Evolutionary conservation across 2,329 filamentous ascomycete species (phyloP), one percentile per base, ranked within the genome.

Genomic region (Claviceps purpurea): DNA sequence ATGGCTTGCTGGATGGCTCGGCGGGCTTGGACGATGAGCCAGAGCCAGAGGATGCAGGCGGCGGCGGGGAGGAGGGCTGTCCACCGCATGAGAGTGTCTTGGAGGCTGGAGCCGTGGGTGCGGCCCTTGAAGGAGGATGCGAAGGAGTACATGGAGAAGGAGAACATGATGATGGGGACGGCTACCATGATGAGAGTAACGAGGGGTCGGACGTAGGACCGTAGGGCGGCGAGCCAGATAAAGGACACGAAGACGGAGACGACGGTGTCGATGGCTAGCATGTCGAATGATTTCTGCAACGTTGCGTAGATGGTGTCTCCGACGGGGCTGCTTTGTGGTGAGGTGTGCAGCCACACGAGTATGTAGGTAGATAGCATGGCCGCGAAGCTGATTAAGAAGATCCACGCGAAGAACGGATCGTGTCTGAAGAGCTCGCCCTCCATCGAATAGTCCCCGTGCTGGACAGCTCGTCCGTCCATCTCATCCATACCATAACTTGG

Each of bases 271-370:
- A 93, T 81, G 2, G 88, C 87, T 43, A 98, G 81, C 58, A 97
- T 84, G 62, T 93, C 84, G 62, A 94, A 93, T 0, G 90, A 96
- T 49, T 83, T 82, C 59, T 87, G 84, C 39, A 98, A 71, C 4
- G 88, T 89, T 14, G 86, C 89, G 67, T 98, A 98, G 54, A 98
- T 89, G 1, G 91, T 96, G 66, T 98, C 93, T 14, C 90, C 91
- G 52, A 94, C 78, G 1, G 85, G 84, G 54, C 78, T 77, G 62
- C 86, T 86, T 51, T 75, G 75, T 1, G 83, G 73, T 18, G 86
- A 81, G 2, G 91, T 97, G 64, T 97, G 89, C 42, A 98, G 76
- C 73, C 87, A 94, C 24, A 95, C 85, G 14, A 98, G 76, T 56
- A 95, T 82, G 61, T 89, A 94, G 0, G 89, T 91, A 13, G 91